phyloP scores from a whole-genome alignment of 805 yeast species.

The Candida multigemmis region DNA sequence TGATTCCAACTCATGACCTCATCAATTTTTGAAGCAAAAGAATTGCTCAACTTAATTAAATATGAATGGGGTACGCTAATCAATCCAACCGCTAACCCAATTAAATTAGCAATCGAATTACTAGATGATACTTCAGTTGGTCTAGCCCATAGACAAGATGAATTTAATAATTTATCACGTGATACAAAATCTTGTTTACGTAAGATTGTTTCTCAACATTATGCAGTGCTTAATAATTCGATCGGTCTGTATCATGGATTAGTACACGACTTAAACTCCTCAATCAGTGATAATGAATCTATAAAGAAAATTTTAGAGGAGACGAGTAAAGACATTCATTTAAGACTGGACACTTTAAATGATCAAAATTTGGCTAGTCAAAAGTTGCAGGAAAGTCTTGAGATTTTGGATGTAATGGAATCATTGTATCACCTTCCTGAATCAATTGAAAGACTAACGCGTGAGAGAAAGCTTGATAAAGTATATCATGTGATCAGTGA shows the following conservation, averaged over 20 bases:
- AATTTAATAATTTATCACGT: conserved; percentile 53
- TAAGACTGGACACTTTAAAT: conserved; percentile 45
- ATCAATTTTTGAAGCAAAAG: conserved; percentile 25
- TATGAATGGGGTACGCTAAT: too few relatives aligned
- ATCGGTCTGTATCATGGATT: conserved; percentile 78
- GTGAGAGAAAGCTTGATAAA: conserved; percentile 59
- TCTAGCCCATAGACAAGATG: conserved; percentile 60
- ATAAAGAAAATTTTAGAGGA: conserved; percentile 40
- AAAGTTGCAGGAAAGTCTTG: conserved; percentile 60
- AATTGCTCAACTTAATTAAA: conserved; percentile 23
- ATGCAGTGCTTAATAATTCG: conserved; percentile 76
- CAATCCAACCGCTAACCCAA: conserved; percentile 58
- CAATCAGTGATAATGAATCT: conserved; percentile 47
- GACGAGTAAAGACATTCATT: conserved; percentile 42
- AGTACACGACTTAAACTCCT: conserved; percentile 50
- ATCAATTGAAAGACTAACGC: conserved; percentile 55
- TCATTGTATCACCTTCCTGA: conserved; percentile 50
- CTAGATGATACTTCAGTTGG: conserved; percentile 91
- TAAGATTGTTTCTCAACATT: conserved; percentile 69
- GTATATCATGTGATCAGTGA: conserved; percentile 49
- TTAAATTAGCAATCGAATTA: conserved; percentile 76
- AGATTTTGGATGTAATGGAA: conserved; percentile 59
- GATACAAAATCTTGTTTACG: conserved; percentile 51
- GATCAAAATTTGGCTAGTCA: conserved; percentile 59
- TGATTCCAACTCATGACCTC: too few relatives aligned